Evolutionary conservation across 208 protist genomes (phyloP).

Genomic region (Leishmania aethiopica): DNA sequence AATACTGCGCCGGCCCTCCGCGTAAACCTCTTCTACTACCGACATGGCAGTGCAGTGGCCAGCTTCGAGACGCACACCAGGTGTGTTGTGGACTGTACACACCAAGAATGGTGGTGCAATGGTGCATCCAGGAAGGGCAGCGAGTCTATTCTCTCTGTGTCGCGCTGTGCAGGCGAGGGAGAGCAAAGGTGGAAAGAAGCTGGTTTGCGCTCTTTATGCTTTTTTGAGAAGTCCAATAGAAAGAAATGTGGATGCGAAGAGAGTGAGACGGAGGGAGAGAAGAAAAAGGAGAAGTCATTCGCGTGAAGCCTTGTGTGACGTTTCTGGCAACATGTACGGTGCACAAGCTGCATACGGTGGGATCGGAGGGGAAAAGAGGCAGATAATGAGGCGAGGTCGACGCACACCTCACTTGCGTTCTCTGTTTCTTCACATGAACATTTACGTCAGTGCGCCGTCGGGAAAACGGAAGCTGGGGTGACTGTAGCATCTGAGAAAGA

Average conservation of each 20-base stretch:
- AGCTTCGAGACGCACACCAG: background rate
- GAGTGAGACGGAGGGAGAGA: background rate
- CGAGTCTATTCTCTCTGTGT: background rate
- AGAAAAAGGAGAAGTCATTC: background rate
- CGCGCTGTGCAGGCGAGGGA: background rate
- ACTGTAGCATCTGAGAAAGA: background rate
- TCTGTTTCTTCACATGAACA: background rate
- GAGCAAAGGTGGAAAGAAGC: background rate
- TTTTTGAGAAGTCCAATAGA: background rate
- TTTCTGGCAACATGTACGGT: background rate
- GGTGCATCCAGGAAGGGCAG: background rate
- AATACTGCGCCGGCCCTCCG: conserved; percentile 24
- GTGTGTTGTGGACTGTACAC: no score
- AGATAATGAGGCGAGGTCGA: background rate
- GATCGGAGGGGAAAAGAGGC: background rate
- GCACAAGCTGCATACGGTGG: background rate
- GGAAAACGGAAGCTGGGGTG: background rate
- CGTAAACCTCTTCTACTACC: conserved; percentile 19
- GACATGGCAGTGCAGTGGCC: background rate
- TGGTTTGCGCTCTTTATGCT: background rate
- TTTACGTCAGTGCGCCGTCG: background rate
- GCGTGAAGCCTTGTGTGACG: background rate
- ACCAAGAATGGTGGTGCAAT: background rate
- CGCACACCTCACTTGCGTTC: background rate
- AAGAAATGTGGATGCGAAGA: background rate